phyloP scores from a whole-genome alignment of 352 stramenopile species.

The Pythium phragmiticola region DNA sequence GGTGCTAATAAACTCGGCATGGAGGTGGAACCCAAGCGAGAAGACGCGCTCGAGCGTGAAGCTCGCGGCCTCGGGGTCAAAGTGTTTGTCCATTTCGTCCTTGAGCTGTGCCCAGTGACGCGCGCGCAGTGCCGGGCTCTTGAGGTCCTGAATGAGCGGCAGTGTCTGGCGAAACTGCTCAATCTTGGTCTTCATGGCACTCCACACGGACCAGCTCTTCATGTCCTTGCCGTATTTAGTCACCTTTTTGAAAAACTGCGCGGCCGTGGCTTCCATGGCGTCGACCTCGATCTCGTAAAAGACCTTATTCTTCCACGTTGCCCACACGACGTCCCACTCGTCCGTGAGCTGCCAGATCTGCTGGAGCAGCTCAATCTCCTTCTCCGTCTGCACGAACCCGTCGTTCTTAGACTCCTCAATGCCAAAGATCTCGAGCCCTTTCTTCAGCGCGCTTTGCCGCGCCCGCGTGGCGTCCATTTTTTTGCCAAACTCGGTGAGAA shows the following conservation, averaged over 20 bases:
- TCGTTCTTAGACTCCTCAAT: conserved; percentile 89
- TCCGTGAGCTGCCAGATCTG: conserved; percentile 89
- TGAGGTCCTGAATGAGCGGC: conserved; percentile 92
- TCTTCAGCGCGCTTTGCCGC: conserved; percentile 76
- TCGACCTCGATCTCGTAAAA: conserved; percentile 93
- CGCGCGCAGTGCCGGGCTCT: conserved; percentile 84
- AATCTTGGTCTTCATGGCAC: conserved; percentile 92
- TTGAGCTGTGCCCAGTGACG: conserved; percentile 91
- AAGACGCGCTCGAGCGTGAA: conserved; percentile 89
- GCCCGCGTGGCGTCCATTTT: conserved; percentile 81
- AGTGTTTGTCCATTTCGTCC: conserved; percentile 83
- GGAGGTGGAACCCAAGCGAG: conserved; percentile 83
- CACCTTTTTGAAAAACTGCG: conserved; percentile 92
- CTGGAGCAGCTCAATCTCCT: conserved; percentile 87
- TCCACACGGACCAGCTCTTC: conserved; percentile 91
- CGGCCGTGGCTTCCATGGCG: conserved; percentile 88
- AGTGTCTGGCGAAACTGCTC: conserved; percentile 92
- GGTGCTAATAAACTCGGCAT: conserved; percentile 91
- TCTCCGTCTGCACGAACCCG: conserved; percentile 81
- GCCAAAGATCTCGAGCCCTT: conserved; percentile 92
- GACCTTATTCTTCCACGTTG: conserved; percentile 90
- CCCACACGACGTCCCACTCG: conserved; percentile 90
- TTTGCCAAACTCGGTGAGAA: conserved; percentile 87
- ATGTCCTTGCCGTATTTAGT: conserved; percentile 93
- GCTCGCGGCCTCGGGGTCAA: conserved; percentile 67